A percentile compares a stretch with the other conserved stretches of the same genome.
These are phyloP conservation scores for Boletus insuetus DNA, from an alignment of 768 basidiomycete genomes.

Conservation along the genomic window DNA sequence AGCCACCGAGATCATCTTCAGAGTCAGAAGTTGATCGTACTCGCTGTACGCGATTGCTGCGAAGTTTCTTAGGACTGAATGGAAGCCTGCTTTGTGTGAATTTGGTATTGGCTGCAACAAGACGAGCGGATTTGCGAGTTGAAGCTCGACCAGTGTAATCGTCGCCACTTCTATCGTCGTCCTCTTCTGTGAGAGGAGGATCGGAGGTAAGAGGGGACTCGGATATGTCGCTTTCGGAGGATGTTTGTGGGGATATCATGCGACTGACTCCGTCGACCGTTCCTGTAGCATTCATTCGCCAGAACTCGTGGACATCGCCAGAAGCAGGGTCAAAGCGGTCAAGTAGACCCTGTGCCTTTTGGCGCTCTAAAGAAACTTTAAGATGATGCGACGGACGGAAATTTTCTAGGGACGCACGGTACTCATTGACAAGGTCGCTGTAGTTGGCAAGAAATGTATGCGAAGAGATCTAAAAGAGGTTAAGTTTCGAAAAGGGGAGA, in stretches of 20 bases:
- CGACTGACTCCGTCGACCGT: conserved; percentile 25
- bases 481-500: neutral
- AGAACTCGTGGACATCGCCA: conserved; percentile 50
- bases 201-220: conserved; percentile 7
- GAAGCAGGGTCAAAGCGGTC: conserved; percentile 61
- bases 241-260: neutral
- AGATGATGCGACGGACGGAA: conserved; percentile 4
- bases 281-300: conserved; percentile 45
- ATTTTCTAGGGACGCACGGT: conserved; percentile 41
- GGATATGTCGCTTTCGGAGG: conserved; percentile 12
- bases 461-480: conserved; percentile 41
- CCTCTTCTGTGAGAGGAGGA: conserved; percentile 30
- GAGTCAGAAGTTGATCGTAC: conserved; percentile 31
- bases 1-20: conserved; percentile 40
- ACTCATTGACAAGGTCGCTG: conserved; percentile 49
- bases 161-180: conserved; percentile 17
- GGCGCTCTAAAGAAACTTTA: conserved; percentile 40
- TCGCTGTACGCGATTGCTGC: conserved; percentile 32
- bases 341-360: conserved; percentile 41
- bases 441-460: conserved; percentile 37
- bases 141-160: neutral
- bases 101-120: conserved; percentile 1
- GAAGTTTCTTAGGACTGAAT: conserved; percentile 67
- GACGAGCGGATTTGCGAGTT: conserved; percentile 20
- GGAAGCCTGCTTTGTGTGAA: conserved; percentile 42